Evolutionary conservation across 306 rosid species (phyloP).

Genomic region (Sindora glabra): DNA sequence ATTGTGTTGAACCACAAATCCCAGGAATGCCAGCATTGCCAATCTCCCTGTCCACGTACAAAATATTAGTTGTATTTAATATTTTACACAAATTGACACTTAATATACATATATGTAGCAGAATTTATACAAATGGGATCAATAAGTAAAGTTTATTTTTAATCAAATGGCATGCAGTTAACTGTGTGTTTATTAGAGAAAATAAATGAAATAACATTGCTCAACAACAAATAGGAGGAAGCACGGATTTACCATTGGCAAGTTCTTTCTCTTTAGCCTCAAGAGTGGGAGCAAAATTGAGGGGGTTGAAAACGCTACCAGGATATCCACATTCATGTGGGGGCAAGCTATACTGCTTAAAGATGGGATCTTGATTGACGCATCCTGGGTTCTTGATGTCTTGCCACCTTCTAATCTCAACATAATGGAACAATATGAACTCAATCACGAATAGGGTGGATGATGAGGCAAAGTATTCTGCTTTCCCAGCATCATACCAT

Average conservation of each 20-base stretch:
- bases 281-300: slow-evolving; percentile 80
- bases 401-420: slow-evolving; percentile 96
- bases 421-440: slow-evolving; percentile 95
- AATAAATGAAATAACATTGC: background rate
- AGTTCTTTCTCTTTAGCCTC: slow-evolving; percentile 97
- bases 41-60: slow-evolving; percentile 59
- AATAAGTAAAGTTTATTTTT: too few species aligned
- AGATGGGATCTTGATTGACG: slow-evolving; percentile 98
- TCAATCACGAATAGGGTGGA: slow-evolving; percentile 93
- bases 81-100: too few species aligned
- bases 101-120: too few species aligned
- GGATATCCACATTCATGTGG: slow-evolving; percentile 79
- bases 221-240: background rate
- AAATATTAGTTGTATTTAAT: too few species aligned
- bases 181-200: too few species aligned
- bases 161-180: too few species aligned
- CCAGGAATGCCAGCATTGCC: slow-evolving; percentile 98
- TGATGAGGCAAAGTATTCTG: slow-evolving; percentile 85
- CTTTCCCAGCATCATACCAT: slow-evolving; percentile 94
- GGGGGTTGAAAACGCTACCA: slow-evolving; percentile 87
- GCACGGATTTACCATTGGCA: slow-evolving; percentile 62
- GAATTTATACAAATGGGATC: too few species aligned
- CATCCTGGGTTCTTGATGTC: slow-evolving; percentile 98
- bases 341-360: slow-evolving; percentile 92
- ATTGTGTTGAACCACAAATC: slow-evolving; percentile 81